Evolutionary conservation across 208 protist species (phyloP).

Genomic region (Porcisia deanei): DNA sequence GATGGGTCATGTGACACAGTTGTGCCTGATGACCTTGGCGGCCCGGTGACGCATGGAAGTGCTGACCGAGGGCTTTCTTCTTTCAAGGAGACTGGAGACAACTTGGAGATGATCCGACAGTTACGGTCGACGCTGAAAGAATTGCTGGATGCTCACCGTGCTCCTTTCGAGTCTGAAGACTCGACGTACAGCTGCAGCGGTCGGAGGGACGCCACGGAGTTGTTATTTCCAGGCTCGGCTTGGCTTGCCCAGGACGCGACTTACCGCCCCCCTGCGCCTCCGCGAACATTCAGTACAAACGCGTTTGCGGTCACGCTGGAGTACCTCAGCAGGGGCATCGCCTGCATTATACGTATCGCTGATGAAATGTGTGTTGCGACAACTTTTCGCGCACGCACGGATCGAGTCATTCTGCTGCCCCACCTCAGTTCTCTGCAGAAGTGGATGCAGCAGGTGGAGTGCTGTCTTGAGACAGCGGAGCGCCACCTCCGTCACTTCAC

Average conservation of each 20-base stretch:
- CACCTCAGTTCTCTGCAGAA: conserved; percentile 39
- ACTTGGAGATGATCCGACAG: conserved; percentile 23
- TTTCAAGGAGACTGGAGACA: conserved; percentile 6
- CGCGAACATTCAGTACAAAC: conserved; percentile 54
- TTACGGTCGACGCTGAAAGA: conserved; percentile 28
- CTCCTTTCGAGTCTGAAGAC: neutral
- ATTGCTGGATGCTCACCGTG: conserved; percentile 25
- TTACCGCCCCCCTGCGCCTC: conserved; percentile 38
- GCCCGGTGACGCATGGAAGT: neutral
- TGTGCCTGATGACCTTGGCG: neutral
- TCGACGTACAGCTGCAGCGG: neutral
- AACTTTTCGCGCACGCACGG: conserved; percentile 44
- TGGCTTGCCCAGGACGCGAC: conserved; percentile 23
- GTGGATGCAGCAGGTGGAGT: conserved; percentile 42
- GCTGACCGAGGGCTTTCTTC: neutral
- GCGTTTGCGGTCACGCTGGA: conserved; percentile 64
- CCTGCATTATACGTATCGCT: conserved; percentile 46
- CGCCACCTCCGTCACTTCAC: conserved; percentile 71
- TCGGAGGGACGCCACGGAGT: neutral
- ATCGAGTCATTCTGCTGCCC: conserved; percentile 38
- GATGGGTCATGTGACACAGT: neutral
- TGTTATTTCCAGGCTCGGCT: neutral
- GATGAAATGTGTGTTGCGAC: conserved; percentile 69
- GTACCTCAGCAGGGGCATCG: conserved; percentile 46
- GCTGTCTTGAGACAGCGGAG: conserved; percentile 38